These are phyloP conservation scores for Domatiomyces globalis DNA, from an alignment of 2,329 filamentous ascomycete species.

Conservation along the genomic window DNA sequence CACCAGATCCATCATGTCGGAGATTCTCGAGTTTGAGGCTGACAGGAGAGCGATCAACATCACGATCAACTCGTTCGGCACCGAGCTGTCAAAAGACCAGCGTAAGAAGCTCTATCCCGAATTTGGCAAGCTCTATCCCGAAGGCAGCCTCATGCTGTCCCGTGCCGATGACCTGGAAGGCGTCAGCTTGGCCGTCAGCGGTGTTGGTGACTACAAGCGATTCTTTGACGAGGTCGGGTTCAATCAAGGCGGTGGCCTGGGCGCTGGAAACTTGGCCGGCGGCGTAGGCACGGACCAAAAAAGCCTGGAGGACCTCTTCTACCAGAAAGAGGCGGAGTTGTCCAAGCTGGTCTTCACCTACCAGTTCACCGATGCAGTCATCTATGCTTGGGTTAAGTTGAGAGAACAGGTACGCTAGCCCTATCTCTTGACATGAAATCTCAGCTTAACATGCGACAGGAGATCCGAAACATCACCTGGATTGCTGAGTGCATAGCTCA, in stretches of 20 bases:
- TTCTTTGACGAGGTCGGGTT: constrained; percentile 89
- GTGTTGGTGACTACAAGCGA: constrained; percentile 80
- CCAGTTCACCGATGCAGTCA: constrained; percentile 87
- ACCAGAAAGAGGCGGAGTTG: constrained; percentile 98
- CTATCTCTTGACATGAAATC: neutral
- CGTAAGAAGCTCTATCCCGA: constrained; percentile 90
- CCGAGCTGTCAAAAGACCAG: constrained; percentile 83
- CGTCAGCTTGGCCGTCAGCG: constrained; percentile 84
- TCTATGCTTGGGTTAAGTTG: constrained; percentile 96
- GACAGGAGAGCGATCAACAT: constrained; percentile 97
- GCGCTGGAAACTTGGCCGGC: constrained; percentile 71
- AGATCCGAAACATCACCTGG: constrained; percentile 99
- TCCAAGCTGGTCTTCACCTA: constrained; percentile 89
- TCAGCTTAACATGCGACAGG: constrained; percentile 38
- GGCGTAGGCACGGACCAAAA: constrained; percentile 67
- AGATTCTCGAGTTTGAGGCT: constrained; percentile 92
- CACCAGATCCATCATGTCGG: constrained; percentile 86
- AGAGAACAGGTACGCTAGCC: constrained; percentile 68
- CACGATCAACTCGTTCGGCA: constrained; percentile 95
- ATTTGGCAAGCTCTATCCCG: constrained; percentile 83
- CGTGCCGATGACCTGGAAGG: constrained; percentile 90
- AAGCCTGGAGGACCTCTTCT: constrained; percentile 94
- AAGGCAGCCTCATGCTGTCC: constrained; percentile 88
- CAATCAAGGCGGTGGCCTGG: constrained; percentile 57
- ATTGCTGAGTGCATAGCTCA: constrained; percentile 99